Evolutionary conservation across 2,329 filamentous ascomycete species (phyloP).

Genomic region (Leptographium lundbergii): DNA sequence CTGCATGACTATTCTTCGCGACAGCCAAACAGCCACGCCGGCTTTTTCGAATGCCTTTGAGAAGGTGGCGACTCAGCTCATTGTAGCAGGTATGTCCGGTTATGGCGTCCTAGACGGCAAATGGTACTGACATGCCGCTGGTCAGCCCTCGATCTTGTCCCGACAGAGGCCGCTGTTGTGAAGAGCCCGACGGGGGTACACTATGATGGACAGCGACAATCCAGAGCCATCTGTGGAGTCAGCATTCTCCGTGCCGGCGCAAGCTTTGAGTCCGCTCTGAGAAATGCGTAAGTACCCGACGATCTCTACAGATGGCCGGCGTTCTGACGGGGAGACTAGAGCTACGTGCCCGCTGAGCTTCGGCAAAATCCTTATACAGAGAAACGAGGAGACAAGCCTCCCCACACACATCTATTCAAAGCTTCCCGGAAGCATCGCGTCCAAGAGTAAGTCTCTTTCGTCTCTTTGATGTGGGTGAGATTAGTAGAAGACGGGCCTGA

Average conservation of each 20-base stretch:
- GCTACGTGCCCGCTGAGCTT: not conserved
- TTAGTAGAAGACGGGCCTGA: not conserved
- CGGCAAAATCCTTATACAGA: constrained; percentile 3
- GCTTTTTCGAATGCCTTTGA: not conserved
- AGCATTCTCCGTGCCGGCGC: constrained; percentile 4
- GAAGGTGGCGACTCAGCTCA: not conserved
- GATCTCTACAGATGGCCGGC: not conserved
- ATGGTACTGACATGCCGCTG: not conserved
- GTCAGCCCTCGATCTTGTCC: constrained; percentile 1
- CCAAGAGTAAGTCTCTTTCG: not conserved
- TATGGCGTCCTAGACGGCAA: not conserved
- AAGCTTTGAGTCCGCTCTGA: not conserved
- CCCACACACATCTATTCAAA: constrained; percentile 1
- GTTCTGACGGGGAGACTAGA: not conserved
- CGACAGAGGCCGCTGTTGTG: not conserved
- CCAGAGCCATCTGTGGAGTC: constrained; percentile 1
- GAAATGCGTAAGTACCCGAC: not conserved
- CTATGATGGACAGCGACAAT: not conserved
- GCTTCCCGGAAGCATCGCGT: not conserved
- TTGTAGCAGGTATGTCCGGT: not conserved
- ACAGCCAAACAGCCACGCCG: not conserved
- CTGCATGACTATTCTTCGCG: constrained; percentile 1
- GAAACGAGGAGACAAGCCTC: constrained; percentile 1
- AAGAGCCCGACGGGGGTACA: not conserved
- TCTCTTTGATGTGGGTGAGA: no score